These are phyloP conservation scores for Withania somnifera DNA, from an alignment of 305 asterid species.

Conservation along the genomic window DNA sequence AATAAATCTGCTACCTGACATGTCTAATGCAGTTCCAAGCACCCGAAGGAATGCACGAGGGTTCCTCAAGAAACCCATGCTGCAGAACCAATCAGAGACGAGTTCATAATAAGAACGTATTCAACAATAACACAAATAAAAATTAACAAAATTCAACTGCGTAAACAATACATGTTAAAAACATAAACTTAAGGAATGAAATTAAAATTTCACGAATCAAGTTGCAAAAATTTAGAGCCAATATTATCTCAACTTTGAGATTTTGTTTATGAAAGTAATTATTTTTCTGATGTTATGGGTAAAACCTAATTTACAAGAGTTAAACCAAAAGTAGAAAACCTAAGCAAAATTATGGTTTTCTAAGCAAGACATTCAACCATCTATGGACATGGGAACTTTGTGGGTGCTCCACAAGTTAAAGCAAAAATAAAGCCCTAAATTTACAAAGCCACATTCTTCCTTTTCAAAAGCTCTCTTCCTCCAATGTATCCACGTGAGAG, in stretches of 20 bases:
- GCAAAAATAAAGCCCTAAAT: not conserved
- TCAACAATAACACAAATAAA: not conserved
- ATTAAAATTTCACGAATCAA: not conserved
- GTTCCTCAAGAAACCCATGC: conserved; percentile 80
- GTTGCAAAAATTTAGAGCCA: not conserved
- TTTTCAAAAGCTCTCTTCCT: not conserved
- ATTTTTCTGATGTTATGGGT: not conserved
- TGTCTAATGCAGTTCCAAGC: conserved; percentile 39
- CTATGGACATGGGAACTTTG: not conserved
- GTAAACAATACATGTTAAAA: not conserved
- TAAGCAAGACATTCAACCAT: not conserved
- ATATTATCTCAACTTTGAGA: not conserved
- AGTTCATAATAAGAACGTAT: conserved; percentile 4
- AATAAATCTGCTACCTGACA: conserved; percentile 50
- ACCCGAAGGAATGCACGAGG: conserved; percentile 58
- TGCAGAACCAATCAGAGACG: conserved; percentile 25
- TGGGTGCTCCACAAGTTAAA: not conserved
- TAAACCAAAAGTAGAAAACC: not conserved
- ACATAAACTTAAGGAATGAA: not conserved
- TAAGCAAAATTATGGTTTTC: not conserved
- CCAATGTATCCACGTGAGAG: not conserved
- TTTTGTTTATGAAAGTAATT: not conserved
- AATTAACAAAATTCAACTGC: not conserved
- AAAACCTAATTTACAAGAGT: not conserved
- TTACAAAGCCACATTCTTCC: not conserved